Conservation (phyloP, 176 grass and related monocot species). For the Zoysia pacifica region DNA sequence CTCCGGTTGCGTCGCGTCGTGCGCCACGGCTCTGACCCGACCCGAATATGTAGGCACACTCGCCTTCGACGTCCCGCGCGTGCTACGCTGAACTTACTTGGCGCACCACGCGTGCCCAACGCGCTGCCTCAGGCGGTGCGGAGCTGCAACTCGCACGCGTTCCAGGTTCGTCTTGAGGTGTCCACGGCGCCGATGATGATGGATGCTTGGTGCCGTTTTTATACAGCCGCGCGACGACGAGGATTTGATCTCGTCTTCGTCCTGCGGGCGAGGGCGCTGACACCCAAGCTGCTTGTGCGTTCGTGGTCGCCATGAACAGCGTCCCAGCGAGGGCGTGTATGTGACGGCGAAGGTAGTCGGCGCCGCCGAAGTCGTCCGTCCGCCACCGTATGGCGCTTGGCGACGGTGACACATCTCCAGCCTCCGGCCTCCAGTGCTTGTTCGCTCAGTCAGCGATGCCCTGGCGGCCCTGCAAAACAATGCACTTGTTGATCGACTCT, state of each 20-base stretch:
- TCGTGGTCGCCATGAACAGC: not conserved
- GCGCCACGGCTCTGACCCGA: not conserved
- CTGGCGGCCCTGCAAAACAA: not conserved
- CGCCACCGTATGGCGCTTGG: not conserved
- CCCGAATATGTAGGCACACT: too few species aligned
- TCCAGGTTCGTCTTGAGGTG: too few species aligned
- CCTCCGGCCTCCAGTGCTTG: not conserved
- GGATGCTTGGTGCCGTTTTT: not conserved
- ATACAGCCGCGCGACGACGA: not conserved
- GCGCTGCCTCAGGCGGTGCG: not conserved
- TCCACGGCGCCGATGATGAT: too few species aligned
- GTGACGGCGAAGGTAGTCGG: not conserved
- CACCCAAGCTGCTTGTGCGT: too few species aligned
- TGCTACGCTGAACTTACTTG: too few species aligned
- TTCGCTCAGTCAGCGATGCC: not conserved
- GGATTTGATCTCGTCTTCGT: not conserved
- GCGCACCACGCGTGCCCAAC: not conserved
- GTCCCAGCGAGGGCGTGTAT: not conserved
- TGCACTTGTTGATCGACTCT: too few species aligned
- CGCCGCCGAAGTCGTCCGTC: not conserved
- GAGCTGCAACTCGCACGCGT: too few species aligned
- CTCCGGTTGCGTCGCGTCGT: not conserved
- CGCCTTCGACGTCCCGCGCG: too few species aligned
- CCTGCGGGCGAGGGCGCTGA: not conserved
- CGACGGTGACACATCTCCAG: too few species aligned